Evolutionary conservation across 352 stramenopile genomes (phyloP), one percentile per base, ranked within the genome.

Genomic region (Globisporangium radiosum): DNA sequence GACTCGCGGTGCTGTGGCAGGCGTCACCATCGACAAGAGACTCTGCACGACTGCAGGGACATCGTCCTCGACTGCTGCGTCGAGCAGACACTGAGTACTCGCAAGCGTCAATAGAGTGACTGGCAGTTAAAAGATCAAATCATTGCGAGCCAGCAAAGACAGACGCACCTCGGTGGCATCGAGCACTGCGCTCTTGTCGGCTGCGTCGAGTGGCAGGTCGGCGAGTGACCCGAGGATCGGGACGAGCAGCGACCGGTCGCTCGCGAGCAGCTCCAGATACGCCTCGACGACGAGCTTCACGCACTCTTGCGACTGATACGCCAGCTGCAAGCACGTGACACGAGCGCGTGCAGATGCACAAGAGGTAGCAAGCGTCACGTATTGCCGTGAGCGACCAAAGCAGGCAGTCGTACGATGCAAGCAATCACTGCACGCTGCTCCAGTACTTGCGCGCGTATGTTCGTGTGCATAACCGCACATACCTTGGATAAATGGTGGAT

Each of bases 401-500:
- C 39, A 33, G 25, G 25, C 25, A 33, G 25, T 33, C 25, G 25
- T 33, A 33, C 25, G 33, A 19, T 14, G 10, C 15, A 33, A 56
- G 43, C 4, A 51, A 17, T 49, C n/a, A 43, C 33, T 47, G 37
- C 39, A 36, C 25, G 25, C 25, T 33, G 25, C 25, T 33, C 25
- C 25, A 33, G 25, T 33, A 33, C 25, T 33, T 33, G 25, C 2
- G 25, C 25, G 25, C 25, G 0, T 3, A 3, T 33, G 25, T 33
- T 33, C 25, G 2, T 33, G 14, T 14, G 36, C 5, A 7, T 5
- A 7, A 7, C n/a, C 33, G 36, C 6, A 38, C 39, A 0, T 33
- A 88, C 82, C 76, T 90, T 90, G 33, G 85, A 72, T 50, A 94
- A 57, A 58, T 94, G 81, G 65, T 94, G 75, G 42, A 94, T 88